Conservation (phyloP, 768 basidiomycete genomes). For the Russula vinacea region DNA sequence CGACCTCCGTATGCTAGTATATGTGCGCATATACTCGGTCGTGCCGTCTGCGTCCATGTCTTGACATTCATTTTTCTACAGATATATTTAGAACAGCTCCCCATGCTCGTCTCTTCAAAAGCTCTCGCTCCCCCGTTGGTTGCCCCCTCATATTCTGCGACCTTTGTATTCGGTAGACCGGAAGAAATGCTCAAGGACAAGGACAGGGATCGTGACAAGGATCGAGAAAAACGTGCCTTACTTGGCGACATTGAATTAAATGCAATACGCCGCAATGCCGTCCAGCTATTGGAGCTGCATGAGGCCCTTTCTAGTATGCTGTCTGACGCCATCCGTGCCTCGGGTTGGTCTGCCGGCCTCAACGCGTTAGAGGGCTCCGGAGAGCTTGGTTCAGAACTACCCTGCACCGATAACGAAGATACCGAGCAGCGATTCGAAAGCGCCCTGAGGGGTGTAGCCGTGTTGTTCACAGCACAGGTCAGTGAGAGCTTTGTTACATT, state of each 20-base stretch:
- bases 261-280: conserved; percentile 61
- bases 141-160: conserved; percentile 37
- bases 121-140: conserved; percentile 29
- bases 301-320: conserved; percentile 63
- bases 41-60: not conserved
- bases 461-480: conserved; percentile 21
- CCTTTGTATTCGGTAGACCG: conserved; percentile 17
- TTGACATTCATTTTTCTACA: conserved; percentile 33
- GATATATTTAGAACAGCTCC: conserved; percentile 45
- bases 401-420: conserved; percentile 9
- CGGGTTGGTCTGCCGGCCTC: conserved; percentile 44
- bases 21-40: conserved; percentile 44
- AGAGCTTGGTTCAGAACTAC: conserved; percentile 12
- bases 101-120: conserved; percentile 36
- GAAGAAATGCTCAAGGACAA: conserved; percentile 17
- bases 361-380: conserved; percentile 12
- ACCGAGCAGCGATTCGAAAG: conserved; percentile 18
- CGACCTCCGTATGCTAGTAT: conserved; percentile 74
- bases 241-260: conserved; percentile 59
- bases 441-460: conserved; percentile 18
- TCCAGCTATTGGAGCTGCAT: conserved; percentile 64
- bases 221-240: conserved; percentile 46
- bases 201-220: conserved; percentile 18
- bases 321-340: conserved; percentile 45
- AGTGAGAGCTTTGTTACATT: conserved; percentile 9